Conservation (phyloP, 371 early-diverging fungal species). For the Mortierella sp. region DNA sequence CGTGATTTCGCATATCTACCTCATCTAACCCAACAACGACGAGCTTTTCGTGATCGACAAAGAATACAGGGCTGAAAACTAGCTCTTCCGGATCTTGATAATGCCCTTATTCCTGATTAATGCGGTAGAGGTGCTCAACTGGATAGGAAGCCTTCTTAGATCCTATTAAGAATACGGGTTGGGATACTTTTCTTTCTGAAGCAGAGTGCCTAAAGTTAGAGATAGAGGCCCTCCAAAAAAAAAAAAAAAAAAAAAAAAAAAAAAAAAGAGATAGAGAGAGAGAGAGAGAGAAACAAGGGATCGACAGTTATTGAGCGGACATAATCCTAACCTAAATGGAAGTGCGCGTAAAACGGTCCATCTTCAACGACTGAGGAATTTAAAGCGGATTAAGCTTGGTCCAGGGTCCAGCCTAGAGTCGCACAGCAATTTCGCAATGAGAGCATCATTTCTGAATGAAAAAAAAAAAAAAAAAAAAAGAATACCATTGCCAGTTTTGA, state of each 20-base stretch:
- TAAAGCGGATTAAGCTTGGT: too few species aligned
- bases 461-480: too few species aligned
- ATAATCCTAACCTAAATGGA: not conserved
- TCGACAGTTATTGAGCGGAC: not conserved
- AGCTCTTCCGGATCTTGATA: constrained; percentile 19
- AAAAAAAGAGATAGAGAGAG: too few species aligned
- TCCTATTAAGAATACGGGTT: constrained; percentile 13
- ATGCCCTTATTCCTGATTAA: constrained; percentile 23
- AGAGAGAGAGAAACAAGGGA: not conserved
- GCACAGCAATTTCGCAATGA: too few species aligned
- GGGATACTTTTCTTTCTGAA: constrained; percentile 20
- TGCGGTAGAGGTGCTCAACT: constrained; percentile 27
- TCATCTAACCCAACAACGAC: constrained; percentile 19
- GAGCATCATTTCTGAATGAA: too few species aligned
- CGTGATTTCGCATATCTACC: constrained; percentile 28
- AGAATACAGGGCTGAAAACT: constrained; percentile 11
- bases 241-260: too few species aligned
- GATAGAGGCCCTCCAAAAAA: too few species aligned
- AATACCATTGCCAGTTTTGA: too few species aligned
- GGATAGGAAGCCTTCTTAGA: constrained; percentile 17
- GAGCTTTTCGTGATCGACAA: constrained; percentile 6
- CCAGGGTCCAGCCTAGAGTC: too few species aligned
- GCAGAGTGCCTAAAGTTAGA: not conserved
- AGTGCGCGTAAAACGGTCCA: too few species aligned
- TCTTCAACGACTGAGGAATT: too few species aligned